Evolutionary conservation across 306 rosid species (phyloP).

Genomic region (Gynostemma pentaphyllum): DNA sequence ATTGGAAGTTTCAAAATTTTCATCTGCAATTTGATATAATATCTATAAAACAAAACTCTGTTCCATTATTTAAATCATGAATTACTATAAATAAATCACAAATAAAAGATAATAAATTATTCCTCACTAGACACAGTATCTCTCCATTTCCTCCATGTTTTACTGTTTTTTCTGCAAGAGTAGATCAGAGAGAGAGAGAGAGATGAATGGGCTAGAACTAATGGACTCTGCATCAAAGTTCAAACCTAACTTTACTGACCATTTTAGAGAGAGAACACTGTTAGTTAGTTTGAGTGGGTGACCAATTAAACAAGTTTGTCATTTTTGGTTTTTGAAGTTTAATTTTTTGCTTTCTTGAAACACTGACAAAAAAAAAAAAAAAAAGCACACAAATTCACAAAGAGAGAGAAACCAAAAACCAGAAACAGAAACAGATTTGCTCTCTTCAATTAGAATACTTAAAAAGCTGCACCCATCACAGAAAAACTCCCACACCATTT

Average conservation of each 20-base stretch:
- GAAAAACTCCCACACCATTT: not conserved
- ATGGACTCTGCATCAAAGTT: constrained; percentile 10
- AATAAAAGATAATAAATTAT: too few relatives aligned
- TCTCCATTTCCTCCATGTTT: not conserved
- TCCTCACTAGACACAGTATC: not conserved
- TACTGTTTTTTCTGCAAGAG: not conserved
- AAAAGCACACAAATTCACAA: constrained; percentile 7
- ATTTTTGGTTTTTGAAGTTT: constrained; percentile 2
- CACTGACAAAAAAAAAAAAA: constrained; percentile 17
- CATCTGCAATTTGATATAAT: too few relatives aligned
- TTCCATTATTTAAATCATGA: too few relatives aligned
- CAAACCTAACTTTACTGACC: constrained; percentile 9
- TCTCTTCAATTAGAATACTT: not conserved
- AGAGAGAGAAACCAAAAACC: not conserved
- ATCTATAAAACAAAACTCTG: too few relatives aligned
- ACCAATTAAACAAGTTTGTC: not conserved
- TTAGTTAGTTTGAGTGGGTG: not conserved
- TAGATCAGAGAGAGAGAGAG: not conserved
- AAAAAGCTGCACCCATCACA: not conserved
- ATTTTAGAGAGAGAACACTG: not conserved
- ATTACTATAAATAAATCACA: too few relatives aligned
- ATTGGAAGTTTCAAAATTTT: too few relatives aligned
- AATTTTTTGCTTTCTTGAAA: constrained; percentile 10
- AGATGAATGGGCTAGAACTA: not conserved
- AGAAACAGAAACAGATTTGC: not conserved